These are phyloP conservation scores for Colletotrichum limetticola DNA, from an alignment of 2,329 filamentous ascomycete genomes.

Conservation along the genomic window DNA sequence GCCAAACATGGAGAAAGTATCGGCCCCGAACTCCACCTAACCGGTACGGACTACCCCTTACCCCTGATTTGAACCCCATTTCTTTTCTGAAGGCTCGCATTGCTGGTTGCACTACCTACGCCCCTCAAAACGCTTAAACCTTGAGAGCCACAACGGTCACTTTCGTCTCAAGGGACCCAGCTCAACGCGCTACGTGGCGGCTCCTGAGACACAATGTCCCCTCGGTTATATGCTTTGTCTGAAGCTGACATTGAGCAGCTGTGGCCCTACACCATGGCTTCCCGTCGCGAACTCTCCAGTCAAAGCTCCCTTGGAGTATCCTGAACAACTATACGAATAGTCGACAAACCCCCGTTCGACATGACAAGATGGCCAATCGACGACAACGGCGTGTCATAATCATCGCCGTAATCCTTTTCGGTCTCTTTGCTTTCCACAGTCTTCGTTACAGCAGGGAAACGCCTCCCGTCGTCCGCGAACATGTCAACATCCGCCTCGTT, in stretches of 20 bases:
- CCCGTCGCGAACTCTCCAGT: background rate
- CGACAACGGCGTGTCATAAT: conserved; percentile 32
- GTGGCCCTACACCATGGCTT: background rate
- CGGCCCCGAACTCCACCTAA: background rate
- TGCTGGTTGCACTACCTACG: background rate
- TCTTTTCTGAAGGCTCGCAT: background rate
- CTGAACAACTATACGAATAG: background rate
- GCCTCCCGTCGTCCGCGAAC: conserved; percentile 3
- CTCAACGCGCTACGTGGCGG: conserved; percentile 11
- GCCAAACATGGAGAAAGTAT: background rate
- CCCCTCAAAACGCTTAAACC: background rate
- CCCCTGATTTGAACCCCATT: background rate
- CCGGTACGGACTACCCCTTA: background rate
- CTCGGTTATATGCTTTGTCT: background rate
- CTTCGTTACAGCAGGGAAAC: background rate
- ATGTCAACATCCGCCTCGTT: conserved; percentile 19
- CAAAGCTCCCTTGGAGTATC: background rate
- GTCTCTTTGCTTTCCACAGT: conserved; percentile 9
- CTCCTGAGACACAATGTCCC: conserved; percentile 16
- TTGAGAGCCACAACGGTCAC: background rate
- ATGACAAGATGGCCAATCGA: conserved; percentile 35
- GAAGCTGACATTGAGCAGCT: background rate
- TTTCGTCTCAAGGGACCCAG: background rate
- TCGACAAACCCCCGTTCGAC: background rate
- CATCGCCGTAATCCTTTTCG: conserved; percentile 27